A percentile compares a stretch with the other conserved stretches of the same genome.
These are phyloP conservation scores for Aschersonia sp. DNA, from an alignment of 2,329 filamentous ascomycete genomes.

Conservation along the genomic window DNA sequence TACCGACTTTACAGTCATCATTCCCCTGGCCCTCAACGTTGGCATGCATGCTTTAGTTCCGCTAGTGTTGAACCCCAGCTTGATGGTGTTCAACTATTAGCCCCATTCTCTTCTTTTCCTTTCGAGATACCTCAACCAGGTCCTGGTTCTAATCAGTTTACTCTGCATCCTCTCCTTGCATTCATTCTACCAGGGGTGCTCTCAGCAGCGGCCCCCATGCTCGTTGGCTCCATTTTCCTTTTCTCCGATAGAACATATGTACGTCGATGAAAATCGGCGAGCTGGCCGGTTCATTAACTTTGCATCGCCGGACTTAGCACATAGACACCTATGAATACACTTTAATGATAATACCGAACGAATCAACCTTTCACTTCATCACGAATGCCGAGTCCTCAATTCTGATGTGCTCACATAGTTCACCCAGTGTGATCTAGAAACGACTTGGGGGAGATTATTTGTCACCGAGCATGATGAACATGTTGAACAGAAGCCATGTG, in stretches of 20 bases:
- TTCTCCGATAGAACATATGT: no score
- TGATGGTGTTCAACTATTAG: slow-evolving; percentile 30
- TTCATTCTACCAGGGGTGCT: background rate
- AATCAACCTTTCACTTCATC: background rate
- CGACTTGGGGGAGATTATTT: no score
- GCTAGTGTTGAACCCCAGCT: slow-evolving; percentile 43
- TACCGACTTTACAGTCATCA: slow-evolving; percentile 40
- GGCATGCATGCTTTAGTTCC: slow-evolving; percentile 32
- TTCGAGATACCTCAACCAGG: background rate
- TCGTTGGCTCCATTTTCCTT: no score
- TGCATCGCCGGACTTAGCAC: no score
- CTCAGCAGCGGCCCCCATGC: no score
- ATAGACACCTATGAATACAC: background rate
- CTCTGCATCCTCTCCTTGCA: background rate
- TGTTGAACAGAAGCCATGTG: no score
- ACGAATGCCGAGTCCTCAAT: no score
- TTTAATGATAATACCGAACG: background rate
- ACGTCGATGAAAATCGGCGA: no score
- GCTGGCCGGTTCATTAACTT: no score
- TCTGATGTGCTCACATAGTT: no score
- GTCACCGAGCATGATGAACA: no score
- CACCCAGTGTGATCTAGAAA: no score
- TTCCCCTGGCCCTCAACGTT: slow-evolving; percentile 33
- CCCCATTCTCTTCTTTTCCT: background rate
- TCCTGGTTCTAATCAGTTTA: background rate